Evolutionary conservation across 805 yeast species (phyloP).

Genomic region (Blastobotrys parvus): DNA sequence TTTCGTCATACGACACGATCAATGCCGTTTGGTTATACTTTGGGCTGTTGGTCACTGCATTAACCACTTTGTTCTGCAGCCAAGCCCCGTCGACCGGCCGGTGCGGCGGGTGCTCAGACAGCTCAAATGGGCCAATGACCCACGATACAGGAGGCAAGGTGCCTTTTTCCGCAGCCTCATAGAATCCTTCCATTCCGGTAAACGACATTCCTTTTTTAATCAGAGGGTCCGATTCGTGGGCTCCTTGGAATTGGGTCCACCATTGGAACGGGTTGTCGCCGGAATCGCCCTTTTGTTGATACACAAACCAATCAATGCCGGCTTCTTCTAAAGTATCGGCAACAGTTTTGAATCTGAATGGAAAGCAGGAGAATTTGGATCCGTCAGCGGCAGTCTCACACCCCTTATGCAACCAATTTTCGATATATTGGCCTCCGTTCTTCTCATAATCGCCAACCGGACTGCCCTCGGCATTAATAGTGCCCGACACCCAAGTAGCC

Average conservation of each 20-base stretch:
- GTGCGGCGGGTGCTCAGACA: constrained; percentile 21
- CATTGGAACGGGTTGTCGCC: constrained; percentile 19
- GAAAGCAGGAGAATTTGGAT: constrained; percentile 15
- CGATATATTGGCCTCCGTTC: constrained; percentile 19
- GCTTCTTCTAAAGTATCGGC: constrained; percentile 15
- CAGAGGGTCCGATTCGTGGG: background rate
- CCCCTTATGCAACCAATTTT: constrained; percentile 16
- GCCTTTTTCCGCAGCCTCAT: constrained; percentile 17
- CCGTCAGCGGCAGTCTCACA: constrained; percentile 11
- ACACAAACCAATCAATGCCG: constrained; percentile 18
- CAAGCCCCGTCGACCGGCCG: constrained; percentile 20
- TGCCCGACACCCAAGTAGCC: constrained; percentile 22
- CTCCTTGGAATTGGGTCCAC: constrained; percentile 14
- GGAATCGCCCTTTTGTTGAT: constrained; percentile 16
- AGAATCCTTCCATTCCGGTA: constrained; percentile 16
- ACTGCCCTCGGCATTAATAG: constrained; percentile 17
- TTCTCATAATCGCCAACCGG: constrained; percentile 12
- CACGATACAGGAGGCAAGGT: constrained; percentile 21
- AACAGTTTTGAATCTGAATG: constrained; percentile 18
- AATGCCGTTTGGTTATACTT: constrained; percentile 18
- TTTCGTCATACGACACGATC: constrained; percentile 21
- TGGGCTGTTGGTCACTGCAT: constrained; percentile 16
- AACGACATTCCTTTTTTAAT: constrained; percentile 14
- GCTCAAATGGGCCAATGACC: constrained; percentile 17
- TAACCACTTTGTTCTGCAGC: constrained; percentile 15